Evolutionary conservation across 495 filamentous ascomycete genomes (phyloP).

Genomic region (Chaetomium cochliodes): DNA sequence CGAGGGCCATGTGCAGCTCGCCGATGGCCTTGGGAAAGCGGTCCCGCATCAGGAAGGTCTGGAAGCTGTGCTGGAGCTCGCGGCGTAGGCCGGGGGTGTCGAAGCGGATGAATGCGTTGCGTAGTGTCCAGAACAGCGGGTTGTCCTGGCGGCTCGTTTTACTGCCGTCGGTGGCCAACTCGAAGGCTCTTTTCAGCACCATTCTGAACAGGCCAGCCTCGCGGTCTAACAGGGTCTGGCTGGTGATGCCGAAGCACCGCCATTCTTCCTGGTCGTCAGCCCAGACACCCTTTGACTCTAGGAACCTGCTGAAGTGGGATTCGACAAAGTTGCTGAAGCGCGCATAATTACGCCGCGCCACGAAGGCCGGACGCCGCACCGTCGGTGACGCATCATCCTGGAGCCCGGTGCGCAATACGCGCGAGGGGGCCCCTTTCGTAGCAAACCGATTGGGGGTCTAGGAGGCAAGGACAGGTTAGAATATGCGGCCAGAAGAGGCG

Average conservation of each 20-base stretch:
- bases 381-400: not conserved
- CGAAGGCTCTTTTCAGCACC: constrained; percentile 38
- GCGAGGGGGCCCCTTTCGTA: not conserved
- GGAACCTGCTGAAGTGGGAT: constrained; percentile 21
- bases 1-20: constrained; percentile 60
- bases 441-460: not conserved
- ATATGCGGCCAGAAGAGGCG: not conserved
- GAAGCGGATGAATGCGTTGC: constrained; percentile 53
- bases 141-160: constrained; percentile 41
- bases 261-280: constrained; percentile 29
- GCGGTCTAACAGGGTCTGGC: constrained; percentile 33
- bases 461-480: not conserved
- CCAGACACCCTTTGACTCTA: constrained; percentile 22
- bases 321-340: constrained; percentile 34
- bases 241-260: constrained; percentile 35
- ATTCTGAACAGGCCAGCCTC: constrained; percentile 40
- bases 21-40: constrained; percentile 36
- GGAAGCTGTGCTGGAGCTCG: constrained; percentile 63
- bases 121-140: constrained; percentile 54
- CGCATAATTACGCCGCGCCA: constrained; percentile 28
- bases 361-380: not conserved
- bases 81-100: constrained; percentile 49
- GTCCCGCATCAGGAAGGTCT: constrained; percentile 47
- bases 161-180: constrained; percentile 34
- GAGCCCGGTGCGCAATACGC: constrained; percentile 2